Conservation (phyloP, 2,329 filamentous ascomycete species). For the Grosmannia serpens region DNA sequence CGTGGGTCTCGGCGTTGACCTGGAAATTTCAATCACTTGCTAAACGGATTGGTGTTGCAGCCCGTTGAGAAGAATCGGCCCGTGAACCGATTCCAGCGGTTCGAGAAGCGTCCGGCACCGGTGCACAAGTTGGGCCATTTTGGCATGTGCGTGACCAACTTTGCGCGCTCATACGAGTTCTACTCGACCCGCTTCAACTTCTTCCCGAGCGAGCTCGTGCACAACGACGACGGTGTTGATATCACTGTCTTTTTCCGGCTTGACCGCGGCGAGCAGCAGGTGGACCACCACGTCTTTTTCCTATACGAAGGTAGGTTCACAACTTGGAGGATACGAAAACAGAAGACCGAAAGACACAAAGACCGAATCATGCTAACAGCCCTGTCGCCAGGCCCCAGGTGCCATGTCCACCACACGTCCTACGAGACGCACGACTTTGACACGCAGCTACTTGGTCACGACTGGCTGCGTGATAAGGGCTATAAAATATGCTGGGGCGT, state of each 20-base stretch:
- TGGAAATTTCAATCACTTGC: neutral
- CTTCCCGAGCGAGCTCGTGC: constrained; percentile 33
- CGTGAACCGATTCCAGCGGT: constrained; percentile 37
- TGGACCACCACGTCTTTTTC: constrained; percentile 42
- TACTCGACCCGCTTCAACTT: constrained; percentile 40
- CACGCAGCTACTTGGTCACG: constrained; percentile 56
- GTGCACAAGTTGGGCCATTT: constrained; percentile 44
- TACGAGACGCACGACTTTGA: constrained; percentile 66
- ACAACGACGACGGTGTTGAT: constrained; percentile 25
- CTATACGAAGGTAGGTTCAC: constrained; percentile 26
- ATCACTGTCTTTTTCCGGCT: constrained; percentile 34
- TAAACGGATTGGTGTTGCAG: constrained; percentile 13
- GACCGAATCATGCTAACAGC: neutral
- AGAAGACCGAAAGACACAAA: no score
- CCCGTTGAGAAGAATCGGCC: constrained; percentile 39
- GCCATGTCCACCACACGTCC: constrained; percentile 54
- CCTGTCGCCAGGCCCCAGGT: constrained; percentile 18
- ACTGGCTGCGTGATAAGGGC: constrained; percentile 52
- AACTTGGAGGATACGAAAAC: neutral
- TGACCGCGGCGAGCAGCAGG: constrained; percentile 28
- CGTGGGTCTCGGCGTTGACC: neutral
- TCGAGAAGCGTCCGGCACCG: constrained; percentile 28
- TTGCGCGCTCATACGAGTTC: constrained; percentile 35
- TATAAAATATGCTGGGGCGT: constrained; percentile 61
- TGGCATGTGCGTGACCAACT: constrained; percentile 41